These are phyloP conservation scores for Apiospora marii DNA, from an alignment of 2,329 filamentous ascomycete species.

Conservation along the genomic window DNA sequence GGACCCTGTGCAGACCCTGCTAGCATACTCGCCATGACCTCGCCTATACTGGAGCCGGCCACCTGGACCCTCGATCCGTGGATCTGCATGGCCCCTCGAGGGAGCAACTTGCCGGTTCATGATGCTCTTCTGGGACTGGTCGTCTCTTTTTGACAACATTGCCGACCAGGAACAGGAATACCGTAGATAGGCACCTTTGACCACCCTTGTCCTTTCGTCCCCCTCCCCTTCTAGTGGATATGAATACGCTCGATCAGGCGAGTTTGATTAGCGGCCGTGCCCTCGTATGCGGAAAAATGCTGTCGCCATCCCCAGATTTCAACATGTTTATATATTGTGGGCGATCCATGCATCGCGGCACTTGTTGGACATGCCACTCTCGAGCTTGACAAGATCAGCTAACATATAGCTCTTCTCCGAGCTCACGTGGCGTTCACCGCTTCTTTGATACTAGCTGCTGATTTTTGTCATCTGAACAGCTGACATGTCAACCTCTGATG, in stretches of 20 bases:
- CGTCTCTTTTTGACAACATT: neutral
- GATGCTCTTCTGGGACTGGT: neutral
- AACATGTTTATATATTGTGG: neutral
- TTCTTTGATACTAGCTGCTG: neutral
- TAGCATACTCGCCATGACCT: constrained; percentile 2
- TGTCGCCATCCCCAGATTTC: neutral
- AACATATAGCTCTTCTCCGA: neutral
- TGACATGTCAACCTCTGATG: constrained; percentile 8
- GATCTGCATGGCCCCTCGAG: neutral
- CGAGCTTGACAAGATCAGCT: neutral
- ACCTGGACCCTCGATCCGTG: neutral
- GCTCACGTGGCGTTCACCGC: neutral
- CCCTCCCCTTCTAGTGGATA: neutral
- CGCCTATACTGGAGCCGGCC: neutral
- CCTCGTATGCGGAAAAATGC: neutral
- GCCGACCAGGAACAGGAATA: neutral
- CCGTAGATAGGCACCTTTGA: no score
- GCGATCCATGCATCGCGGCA: neutral
- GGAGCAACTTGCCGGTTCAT: neutral
- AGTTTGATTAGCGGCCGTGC: neutral
- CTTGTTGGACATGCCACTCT: neutral
- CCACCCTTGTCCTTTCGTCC: neutral
- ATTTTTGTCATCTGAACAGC: neutral
- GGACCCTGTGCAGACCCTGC: neutral
- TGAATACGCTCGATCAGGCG: neutral